A percentile compares a stretch with the other conserved stretches of the same genome.
phyloP scores from a whole-genome alignment of 768 basidiomycete genomes.

The Lactarius trivialis region DNA sequence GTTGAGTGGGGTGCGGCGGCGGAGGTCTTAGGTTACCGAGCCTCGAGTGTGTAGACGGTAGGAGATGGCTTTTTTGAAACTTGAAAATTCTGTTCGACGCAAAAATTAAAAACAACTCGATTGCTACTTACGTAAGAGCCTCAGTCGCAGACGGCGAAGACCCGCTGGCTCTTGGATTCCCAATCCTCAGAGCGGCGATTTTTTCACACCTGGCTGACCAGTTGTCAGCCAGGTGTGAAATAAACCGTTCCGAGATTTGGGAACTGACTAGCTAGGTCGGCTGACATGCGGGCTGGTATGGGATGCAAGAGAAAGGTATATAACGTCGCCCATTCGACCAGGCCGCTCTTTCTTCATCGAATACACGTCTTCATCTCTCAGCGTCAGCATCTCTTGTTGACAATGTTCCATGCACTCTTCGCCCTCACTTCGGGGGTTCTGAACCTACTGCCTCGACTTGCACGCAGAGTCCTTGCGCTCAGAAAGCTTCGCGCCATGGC shows the following conservation, averaged over 20 bases:
- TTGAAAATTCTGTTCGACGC: too few species aligned
- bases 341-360: not conserved
- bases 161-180: too few species aligned
- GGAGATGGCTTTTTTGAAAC: too few species aligned
- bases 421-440: slow-evolving; percentile 10
- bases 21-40: not conserved
- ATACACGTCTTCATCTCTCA: not conserved
- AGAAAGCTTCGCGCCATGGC: not conserved
- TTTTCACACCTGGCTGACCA: too few species aligned
- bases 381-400: not conserved
- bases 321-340: not conserved
- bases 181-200: too few species aligned
- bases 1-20: too few species aligned
- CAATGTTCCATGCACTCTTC: slow-evolving; percentile 9
- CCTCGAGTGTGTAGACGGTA: too few species aligned
- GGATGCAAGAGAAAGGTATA: not conserved
- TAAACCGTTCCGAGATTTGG: too few species aligned
- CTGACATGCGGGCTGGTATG: not conserved
- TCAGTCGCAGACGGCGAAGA: too few species aligned
- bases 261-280: not conserved
- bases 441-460: not conserved
- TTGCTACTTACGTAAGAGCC: too few species aligned
- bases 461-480: slow-evolving; percentile 7
- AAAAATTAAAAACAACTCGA: too few species aligned
- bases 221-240: too few species aligned